Base-by-base conservation (phyloP, 139 green algal species). In the Diplosphaera chodatii region DNA sequence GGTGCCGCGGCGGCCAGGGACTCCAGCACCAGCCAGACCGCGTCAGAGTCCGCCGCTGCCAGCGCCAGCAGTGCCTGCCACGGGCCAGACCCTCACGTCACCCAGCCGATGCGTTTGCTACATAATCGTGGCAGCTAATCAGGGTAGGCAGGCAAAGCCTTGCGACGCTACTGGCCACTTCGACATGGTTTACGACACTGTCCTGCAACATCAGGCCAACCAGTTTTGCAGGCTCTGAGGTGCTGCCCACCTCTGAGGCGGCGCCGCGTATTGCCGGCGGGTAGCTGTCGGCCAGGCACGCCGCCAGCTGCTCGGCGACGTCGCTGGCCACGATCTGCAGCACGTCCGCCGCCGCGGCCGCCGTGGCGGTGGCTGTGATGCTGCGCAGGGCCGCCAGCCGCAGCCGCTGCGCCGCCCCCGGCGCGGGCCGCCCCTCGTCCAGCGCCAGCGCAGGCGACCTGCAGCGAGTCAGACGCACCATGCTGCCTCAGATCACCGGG, bases 41-140 rank as follows among this genome's bases (percentile, higher is more conserved):
- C 80, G 55, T 93, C 88, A 13, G 77, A 68, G 68, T 94, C 88
- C 4, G 86, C 31, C 3, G n/a, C 64, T 0, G 84, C 78, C 41
- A 92, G 67, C 0, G 74, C 74, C 56, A 86, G 40, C 23, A 91
- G 77, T 29, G 77, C 70, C 71, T 82, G 72, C 68, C 67, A 48
- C 37, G 10, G 37, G n/a, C n/a, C n/a, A n/a, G n/a, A n/a, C n/a
- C n/a, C n/a, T n/a, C n/a, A n/a, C n/a, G n/a, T n/a, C n/a, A n/a
- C n/a, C n/a, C n/a, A n/a, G n/a, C n/a, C n/a, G n/a, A n/a, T n/a
- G n/a, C n/a, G n/a, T n/a, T n/a, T n/a, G n/a, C n/a, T n/a, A n/a
- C n/a, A n/a, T n/a, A n/a, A n/a, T n/a, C n/a, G n/a, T n/a, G n/a
- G n/a, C n/a, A n/a, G n/a, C n/a, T n/a, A n/a, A n/a, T n/a, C n/a